Evolutionary conservation across 345 rosid species (phyloP), one percentile per base, ranked within the genome.

Genomic region (Murraya paniculata): DNA sequence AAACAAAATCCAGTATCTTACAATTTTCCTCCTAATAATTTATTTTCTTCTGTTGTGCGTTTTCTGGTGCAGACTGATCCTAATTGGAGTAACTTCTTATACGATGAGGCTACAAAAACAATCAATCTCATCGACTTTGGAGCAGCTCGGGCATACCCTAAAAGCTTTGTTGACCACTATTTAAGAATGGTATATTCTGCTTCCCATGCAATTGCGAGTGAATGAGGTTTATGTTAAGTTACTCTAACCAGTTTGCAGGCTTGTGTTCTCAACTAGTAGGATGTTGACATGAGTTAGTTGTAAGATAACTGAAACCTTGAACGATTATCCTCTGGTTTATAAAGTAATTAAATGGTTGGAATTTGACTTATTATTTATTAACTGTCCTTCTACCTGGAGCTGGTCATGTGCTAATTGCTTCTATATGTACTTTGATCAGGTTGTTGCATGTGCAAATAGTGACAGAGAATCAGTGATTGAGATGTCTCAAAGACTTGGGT

Each of bases 81-180:
- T 68, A 96, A 94, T 79, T 96, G 99, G 99, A 74, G 99, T 70
- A 96, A 94, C 81, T 94, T 96, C 90, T 87, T 96, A 80, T 94
- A 86, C 75, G 84, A 96, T 10, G 95, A 89, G 75, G 71, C 87
- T 68, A 86, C 93, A 71, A 87, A 81, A 74, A 91, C 87, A 66
- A 82, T 94, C 70, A 94, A 92, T 86, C 97, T 96, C 78, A 92
- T 96, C 0, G 98, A 96, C 83, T 94, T 96, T 13, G 99, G 99
- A 82, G 99, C 99, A 74, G 93, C 99, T 21, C 90, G 98, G 45
- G 94, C 90, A 81, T 96, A 84, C 85, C 94, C 98, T n/a, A 94
- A 90, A 85, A 72, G 81, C 53, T 96, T 96, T 72, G 97, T 94
- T 27, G 97, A 96, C 84, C 86, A 92, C 86, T 96, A 94, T 78